These are phyloP conservation scores for Phaffia australis DNA, from an alignment of 768 basidiomycete genomes.

Conservation along the genomic window DNA sequence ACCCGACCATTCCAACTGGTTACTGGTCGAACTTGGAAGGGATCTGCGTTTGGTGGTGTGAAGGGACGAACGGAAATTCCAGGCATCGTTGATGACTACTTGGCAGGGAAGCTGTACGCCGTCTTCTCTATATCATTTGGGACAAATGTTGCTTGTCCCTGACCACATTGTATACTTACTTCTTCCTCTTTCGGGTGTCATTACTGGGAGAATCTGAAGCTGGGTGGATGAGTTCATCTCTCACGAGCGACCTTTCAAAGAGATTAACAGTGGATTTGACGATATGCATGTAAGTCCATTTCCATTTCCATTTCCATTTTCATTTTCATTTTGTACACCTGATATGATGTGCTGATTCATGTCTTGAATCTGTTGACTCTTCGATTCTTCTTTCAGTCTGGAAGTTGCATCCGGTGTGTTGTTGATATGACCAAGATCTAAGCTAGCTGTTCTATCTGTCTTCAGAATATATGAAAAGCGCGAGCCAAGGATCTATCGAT, in stretches of 20 bases:
- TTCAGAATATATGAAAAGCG: no score
- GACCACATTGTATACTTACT: conserved; percentile 19
- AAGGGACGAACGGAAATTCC: conserved; percentile 95
- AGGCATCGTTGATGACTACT: conserved; percentile 58
- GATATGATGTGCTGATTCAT: not conserved
- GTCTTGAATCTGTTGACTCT: no score
- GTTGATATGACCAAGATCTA: no score
- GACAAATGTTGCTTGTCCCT: not conserved
- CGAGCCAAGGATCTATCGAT: no score
- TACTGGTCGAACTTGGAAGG: conserved; percentile 58
- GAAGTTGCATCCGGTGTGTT: no score
- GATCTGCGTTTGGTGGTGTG: conserved; percentile 91
- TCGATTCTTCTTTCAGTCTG: no score
- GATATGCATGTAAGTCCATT: conserved; percentile 97
- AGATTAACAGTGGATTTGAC: conserved; percentile 78
- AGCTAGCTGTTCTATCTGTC: no score
- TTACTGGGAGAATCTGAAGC: conserved; percentile 32
- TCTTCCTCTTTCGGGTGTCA: not conserved
- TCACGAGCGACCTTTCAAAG: conserved; percentile 59
- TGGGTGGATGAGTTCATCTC: conserved; percentile 90
- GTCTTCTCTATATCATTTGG: not conserved
- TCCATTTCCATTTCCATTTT: no score
- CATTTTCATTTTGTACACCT: not conserved
- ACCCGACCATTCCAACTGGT: conserved; percentile 65
- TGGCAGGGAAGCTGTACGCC: conserved; percentile 9